Evolutionary conservation across 495 filamentous ascomycete species (phyloP), one percentile per base, ranked within the genome.

Genomic region (Patellaria atrata): DNA sequence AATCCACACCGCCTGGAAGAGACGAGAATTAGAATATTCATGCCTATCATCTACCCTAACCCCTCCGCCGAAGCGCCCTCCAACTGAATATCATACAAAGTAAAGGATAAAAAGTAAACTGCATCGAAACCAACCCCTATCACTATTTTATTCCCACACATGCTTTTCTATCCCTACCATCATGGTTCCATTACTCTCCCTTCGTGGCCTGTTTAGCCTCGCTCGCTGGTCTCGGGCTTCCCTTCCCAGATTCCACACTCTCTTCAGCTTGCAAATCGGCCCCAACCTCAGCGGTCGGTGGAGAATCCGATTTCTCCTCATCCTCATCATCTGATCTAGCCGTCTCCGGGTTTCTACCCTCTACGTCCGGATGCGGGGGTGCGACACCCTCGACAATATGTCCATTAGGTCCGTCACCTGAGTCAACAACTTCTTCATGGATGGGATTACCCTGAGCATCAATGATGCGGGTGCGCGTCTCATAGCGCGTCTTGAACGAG

Each of bases 401-500:
- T 35, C 30, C 46, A 38, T 30, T 37, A 18, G 22, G n/a, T 45
- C 57, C 37, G 16, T 41, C 50, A 8, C 35, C 35, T 17, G 43
- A 49, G 12, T 48, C 53, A 11, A 47, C 52, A 30, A 53, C 47
- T 24, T 50, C 54, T 48, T 62, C 48, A 50, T 66, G 49, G 27
- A 84, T 56, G 54, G 83, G 78, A 43, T 82, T 83, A 28, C 82
- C 82, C 12, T 68, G 45, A 21, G 63, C 66, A 52, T 96, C 83
- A 27, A 97, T 66, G 33, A 97, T 55, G 27, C 81, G 73, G 12
- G 85, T 92, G 36, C 79, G 69, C 7, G 86, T 91, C 62, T 94
- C 87, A 51, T 94, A 94, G 35, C 77, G 74, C 5, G 89, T 97
- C 55, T 87, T 75, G 59, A 96, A 94, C 40, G 79, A 79, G 17